Conservation (phyloP, 345 rosid species). For the Erodium maritimum region DNA sequence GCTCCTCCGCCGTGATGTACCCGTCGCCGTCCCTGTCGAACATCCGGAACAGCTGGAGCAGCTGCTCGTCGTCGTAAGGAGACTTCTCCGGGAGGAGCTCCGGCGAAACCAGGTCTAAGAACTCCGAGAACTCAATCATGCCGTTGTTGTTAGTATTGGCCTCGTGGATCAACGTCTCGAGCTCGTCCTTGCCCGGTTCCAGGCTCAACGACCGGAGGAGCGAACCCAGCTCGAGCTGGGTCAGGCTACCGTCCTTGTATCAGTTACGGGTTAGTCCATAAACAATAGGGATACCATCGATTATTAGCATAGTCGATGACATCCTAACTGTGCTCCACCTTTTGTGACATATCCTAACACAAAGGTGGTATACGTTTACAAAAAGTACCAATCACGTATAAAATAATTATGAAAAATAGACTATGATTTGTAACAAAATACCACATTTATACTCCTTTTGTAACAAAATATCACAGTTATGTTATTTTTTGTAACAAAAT, state of each 20-base stretch:
- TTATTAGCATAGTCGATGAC: too few species aligned
- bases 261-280: too few species aligned
- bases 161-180: slow-evolving; percentile 55
- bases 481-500: too few species aligned
- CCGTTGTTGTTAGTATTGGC: slow-evolving; percentile 79
- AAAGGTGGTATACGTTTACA: too few species aligned
- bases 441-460: too few species aligned
- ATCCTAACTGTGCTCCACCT: too few species aligned
- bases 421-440: too few species aligned
- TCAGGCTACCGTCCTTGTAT: slow-evolving; percentile 79
- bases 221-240: slow-evolving; percentile 81
- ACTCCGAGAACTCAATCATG: slow-evolving; percentile 74
- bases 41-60: slow-evolving; percentile 49
- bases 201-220: slow-evolving; percentile 68
- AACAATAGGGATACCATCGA: too few species aligned
- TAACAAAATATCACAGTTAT: too few species aligned
- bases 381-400: too few species aligned
- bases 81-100: slow-evolving; percentile 38
- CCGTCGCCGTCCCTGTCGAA: slow-evolving; percentile 76
- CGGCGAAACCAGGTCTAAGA: slow-evolving; percentile 65
- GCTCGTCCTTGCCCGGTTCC: slow-evolving; percentile 60
- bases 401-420: too few species aligned
- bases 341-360: too few species aligned
- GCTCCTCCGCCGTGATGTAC: slow-evolving; percentile 62
- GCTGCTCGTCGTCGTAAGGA: slow-evolving; percentile 67